phyloP scores from a whole-genome alignment of 768 basidiomycete genomes.

The Mycena polygramma region DNA sequence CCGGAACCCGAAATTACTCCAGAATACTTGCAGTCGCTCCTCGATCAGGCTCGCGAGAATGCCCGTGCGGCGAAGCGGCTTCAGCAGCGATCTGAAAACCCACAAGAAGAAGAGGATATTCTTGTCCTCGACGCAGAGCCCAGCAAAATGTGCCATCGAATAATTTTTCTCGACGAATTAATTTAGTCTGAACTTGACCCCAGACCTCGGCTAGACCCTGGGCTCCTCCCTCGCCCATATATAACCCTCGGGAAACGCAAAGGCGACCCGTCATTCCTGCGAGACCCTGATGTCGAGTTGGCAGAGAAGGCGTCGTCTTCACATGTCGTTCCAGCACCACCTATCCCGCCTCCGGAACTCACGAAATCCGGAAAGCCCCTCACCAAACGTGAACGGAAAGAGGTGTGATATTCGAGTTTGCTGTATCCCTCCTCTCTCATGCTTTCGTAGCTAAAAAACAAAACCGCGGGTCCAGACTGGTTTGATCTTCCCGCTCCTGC shows the following conservation, averaged over 20 bases:
- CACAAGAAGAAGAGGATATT: constrained; percentile 63
- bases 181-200: constrained; percentile 47
- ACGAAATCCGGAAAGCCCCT: constrained; percentile 73
- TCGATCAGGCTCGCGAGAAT: constrained; percentile 72
- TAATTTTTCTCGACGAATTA: constrained; percentile 14
- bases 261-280: constrained; percentile 60
- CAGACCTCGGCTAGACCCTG: constrained; percentile 76
- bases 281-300: constrained; percentile 73
- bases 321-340: constrained; percentile 67
- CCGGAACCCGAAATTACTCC: constrained; percentile 59
- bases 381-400: constrained; percentile 80
- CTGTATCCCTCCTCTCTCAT: constrained; percentile 21
- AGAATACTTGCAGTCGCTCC: constrained; percentile 72
- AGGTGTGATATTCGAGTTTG: constrained; percentile 56
- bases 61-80: constrained; percentile 51
- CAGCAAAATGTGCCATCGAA: constrained; percentile 14
- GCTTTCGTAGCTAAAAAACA: constrained; percentile 67
- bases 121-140: constrained; percentile 56
- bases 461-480: constrained; percentile 86
- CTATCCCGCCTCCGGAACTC: constrained; percentile 71
- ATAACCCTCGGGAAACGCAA: constrained; percentile 64
- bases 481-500: constrained; percentile 89
- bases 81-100: constrained; percentile 39
- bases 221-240: constrained; percentile 73
- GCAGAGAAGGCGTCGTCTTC: constrained; percentile 66